Conservation (phyloP, 257 asterid genomes). For the Echites panduratus region DNA sequence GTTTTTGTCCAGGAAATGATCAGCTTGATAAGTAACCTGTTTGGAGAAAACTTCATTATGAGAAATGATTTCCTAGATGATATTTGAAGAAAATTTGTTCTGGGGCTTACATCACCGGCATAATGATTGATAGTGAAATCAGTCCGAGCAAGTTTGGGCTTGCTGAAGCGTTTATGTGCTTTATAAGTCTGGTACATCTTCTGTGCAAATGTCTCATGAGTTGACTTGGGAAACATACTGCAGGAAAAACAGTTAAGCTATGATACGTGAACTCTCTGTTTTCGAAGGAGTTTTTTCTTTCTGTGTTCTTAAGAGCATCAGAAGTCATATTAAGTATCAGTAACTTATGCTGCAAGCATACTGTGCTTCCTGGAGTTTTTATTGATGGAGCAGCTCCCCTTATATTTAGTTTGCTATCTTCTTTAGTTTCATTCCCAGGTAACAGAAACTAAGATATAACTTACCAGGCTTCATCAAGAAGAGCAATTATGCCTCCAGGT, state of each 20-base stretch:
- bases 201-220: slow-evolving; percentile 93
- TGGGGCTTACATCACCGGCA: slow-evolving; percentile 86
- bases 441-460: slow-evolving; percentile 21
- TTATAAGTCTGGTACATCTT: slow-evolving; percentile 95
- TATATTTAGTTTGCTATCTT: neutral
- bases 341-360: neutral
- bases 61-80: slow-evolving; percentile 19
- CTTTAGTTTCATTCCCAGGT: neutral
- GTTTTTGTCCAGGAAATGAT: slow-evolving; percentile 87
- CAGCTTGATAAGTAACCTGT: slow-evolving; percentile 92
- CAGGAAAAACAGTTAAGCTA: slow-evolving; percentile 30
- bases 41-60: slow-evolving; percentile 21
- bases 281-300: too few relatives aligned
- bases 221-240: slow-evolving; percentile 98
- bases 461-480: slow-evolving; percentile 98
- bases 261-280: neutral
- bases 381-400: neutral
- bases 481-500: slow-evolving; percentile 97
- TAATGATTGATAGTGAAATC: slow-evolving; percentile 86
- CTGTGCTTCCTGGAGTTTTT: slow-evolving; percentile 11
- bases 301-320: neutral
- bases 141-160: slow-evolving; percentile 86
- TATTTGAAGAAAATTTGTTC: slow-evolving; percentile 7
- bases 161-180: slow-evolving; percentile 84
- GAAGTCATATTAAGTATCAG: neutral